Conservation (phyloP, 192 early-diverging fungal species). For the Coemansia brasiliensis region DNA sequence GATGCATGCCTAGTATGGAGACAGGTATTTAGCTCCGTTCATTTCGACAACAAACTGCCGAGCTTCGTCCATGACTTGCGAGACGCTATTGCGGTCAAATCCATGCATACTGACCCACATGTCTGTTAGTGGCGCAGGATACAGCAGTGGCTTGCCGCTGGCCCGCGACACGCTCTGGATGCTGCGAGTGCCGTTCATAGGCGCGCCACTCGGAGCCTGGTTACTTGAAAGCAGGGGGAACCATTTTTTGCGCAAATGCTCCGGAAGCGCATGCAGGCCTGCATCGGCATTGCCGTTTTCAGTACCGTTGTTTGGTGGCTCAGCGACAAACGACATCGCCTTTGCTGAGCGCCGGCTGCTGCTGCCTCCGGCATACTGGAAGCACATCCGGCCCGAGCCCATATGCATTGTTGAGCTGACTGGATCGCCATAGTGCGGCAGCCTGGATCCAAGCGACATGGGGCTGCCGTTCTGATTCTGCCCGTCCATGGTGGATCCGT, state of each 20-base stretch:
- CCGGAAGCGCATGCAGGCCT: conserved; percentile 29
- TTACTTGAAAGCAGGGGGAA: conserved; percentile 32
- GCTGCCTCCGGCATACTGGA: conserved; percentile 29
- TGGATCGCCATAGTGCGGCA: conserved; percentile 43
- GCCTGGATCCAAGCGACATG: conserved; percentile 21
- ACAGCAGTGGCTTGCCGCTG: conserved; percentile 21
- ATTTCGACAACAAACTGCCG: conserved; percentile 46
- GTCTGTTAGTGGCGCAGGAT: conserved; percentile 37
- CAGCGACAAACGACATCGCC: conserved; percentile 28
- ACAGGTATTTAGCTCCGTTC: conserved; percentile 43
- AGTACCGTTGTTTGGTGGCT: conserved; percentile 5
- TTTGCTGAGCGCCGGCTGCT: conserved; percentile 2
- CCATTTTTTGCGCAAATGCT: conserved; percentile 36
- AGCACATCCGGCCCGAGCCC: conserved; percentile 50
- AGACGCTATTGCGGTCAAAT: conserved; percentile 29
- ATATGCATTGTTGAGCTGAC: conserved; percentile 40
- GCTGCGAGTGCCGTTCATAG: conserved; percentile 13
- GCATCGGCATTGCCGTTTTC: conserved; percentile 9
- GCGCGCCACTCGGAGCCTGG: not conserved
- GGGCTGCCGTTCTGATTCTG: conserved; percentile 23
- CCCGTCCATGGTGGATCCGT: conserved; percentile 42
- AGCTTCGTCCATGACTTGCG: conserved; percentile 31
- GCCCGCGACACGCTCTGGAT: not conserved
- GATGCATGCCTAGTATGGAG: conserved; percentile 25
- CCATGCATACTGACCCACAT: conserved; percentile 52